phyloP scores from a whole-genome alignment of 2,329 filamentous ascomycete genomes.

The Alternaria gaisen region DNA sequence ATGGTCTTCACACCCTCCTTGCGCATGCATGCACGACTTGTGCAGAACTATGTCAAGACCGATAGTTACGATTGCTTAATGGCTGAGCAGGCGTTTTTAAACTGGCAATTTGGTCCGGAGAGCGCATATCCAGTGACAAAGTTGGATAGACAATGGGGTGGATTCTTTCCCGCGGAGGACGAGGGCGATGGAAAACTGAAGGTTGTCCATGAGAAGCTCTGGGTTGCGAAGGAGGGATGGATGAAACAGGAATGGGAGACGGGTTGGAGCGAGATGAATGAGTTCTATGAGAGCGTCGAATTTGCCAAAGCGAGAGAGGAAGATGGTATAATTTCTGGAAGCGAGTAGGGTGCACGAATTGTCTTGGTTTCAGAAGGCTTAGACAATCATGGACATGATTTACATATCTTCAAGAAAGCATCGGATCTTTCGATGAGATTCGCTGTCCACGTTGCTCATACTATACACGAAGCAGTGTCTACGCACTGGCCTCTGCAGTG shows the following conservation, averaged over 20 bases:
- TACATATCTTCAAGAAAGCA: background rate
- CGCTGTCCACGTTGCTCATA: background rate
- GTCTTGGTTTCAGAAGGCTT: background rate
- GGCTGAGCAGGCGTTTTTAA: slow-evolving; percentile 48
- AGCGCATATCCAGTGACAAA: slow-evolving; percentile 39
- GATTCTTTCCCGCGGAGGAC: slow-evolving; percentile 33
- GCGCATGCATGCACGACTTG: slow-evolving; percentile 40
- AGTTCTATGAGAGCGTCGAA: slow-evolving; percentile 34
- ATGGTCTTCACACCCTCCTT: slow-evolving; percentile 44
- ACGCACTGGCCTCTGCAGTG: slow-evolving; percentile 57
- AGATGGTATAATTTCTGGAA: slow-evolving; percentile 15
- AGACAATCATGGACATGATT: background rate
- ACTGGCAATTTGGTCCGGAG: slow-evolving; percentile 42
- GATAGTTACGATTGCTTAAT: slow-evolving; percentile 41
- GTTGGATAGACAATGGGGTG: slow-evolving; percentile 41
- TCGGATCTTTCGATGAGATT: background rate
- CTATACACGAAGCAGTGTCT: background rate
- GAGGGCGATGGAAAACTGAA: slow-evolving; percentile 38
- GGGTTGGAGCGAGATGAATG: slow-evolving; percentile 37
- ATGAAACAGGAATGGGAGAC: slow-evolving; percentile 38
- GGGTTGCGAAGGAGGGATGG: slow-evolving; percentile 30
- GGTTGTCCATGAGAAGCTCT: slow-evolving; percentile 50
- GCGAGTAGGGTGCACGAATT: background rate
- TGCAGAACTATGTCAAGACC: slow-evolving; percentile 46
- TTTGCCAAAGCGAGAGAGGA: slow-evolving; percentile 25